These are phyloP conservation scores for Populus simonii DNA, from an alignment of 345 rosid species.

Conservation along the genomic window DNA sequence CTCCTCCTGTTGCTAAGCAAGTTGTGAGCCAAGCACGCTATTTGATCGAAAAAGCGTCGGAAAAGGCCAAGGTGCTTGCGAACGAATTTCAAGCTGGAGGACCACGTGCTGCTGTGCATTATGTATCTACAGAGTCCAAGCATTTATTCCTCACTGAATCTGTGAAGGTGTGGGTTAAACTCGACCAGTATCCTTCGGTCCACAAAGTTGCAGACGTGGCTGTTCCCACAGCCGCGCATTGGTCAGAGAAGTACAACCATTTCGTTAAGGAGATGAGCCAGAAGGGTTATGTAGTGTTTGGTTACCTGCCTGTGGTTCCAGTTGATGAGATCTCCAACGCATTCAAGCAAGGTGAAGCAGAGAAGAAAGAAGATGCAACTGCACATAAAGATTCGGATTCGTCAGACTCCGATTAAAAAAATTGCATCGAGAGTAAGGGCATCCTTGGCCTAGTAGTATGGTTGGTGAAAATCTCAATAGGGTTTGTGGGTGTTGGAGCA, in stretches of 20 bases:
- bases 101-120: slow-evolving; percentile 49
- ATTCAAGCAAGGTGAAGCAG: slow-evolving; percentile 40
- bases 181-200: slow-evolving; percentile 44
- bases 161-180: slow-evolving; percentile 53
- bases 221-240: slow-evolving; percentile 54
- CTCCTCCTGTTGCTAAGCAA: slow-evolving; percentile 64
- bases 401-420: slow-evolving; percentile 40
- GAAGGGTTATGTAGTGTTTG: slow-evolving; percentile 57
- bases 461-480: not conserved
- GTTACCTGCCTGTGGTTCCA: slow-evolving; percentile 65
- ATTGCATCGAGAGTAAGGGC: not conserved
- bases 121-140: slow-evolving; percentile 51
- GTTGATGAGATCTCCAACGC: slow-evolving; percentile 58
- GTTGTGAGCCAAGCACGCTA: slow-evolving; percentile 35
- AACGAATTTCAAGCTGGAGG: slow-evolving; percentile 60
- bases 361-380: slow-evolving; percentile 30
- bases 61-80: slow-evolving; percentile 48
- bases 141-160: slow-evolving; percentile 44
- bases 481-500: not conserved
- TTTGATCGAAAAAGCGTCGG: slow-evolving; percentile 38
- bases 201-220: slow-evolving; percentile 47
- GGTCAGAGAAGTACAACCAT: slow-evolving; percentile 53
- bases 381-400: slow-evolving; percentile 42
- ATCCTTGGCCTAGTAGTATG: not conserved
- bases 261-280: slow-evolving; percentile 36